Conservation (phyloP, 257 asterid genomes). For the Solanum verrucosum region DNA sequence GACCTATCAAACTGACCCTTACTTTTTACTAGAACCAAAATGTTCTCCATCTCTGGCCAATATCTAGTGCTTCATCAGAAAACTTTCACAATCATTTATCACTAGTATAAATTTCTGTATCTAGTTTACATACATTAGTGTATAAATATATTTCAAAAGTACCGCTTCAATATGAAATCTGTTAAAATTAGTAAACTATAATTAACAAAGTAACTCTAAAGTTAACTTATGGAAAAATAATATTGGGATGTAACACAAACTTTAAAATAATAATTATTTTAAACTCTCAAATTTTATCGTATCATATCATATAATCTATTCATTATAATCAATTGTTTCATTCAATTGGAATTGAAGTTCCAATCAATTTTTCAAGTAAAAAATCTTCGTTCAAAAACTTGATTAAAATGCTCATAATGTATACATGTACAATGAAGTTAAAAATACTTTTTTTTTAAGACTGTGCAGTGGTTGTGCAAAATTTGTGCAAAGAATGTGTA, state of each 20-base stretch:
- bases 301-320: not conserved
- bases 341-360: no score
- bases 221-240: not conserved
- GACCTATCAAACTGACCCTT: constrained; percentile 52
- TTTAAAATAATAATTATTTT: not conserved
- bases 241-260: not conserved
- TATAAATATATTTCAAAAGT: no score
- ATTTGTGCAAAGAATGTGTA: no score
- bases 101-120: no score
- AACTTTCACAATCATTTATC: constrained; percentile 41
- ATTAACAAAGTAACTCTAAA: not conserved
- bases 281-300: not conserved
- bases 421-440: not conserved
- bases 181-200: not conserved
- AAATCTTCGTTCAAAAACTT: not conserved
- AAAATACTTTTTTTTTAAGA: no score
- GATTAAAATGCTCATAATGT: not conserved
- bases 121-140: no score
- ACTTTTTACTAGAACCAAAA: constrained; percentile 60
- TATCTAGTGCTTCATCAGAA: constrained; percentile 51
- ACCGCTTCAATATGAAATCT: no score
- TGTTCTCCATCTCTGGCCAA: constrained; percentile 58
- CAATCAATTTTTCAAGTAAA: no score
- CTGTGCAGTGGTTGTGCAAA: no score
- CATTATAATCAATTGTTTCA: no score